Evolutionary conservation across 768 basidiomycete species (phyloP).

Genomic region (Tricholoma sp.): DNA sequence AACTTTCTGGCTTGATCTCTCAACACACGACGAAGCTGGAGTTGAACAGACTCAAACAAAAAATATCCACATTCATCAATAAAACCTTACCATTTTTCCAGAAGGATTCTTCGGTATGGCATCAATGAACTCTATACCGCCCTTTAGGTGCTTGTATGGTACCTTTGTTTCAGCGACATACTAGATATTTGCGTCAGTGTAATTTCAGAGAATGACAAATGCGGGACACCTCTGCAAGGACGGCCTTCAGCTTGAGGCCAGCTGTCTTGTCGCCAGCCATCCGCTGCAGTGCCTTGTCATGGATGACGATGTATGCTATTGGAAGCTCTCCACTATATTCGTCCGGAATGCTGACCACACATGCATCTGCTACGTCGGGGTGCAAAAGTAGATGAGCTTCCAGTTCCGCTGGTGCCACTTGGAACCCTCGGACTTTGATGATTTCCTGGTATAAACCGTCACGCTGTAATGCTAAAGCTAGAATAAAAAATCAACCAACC

Average conservation of each 20-base stretch:
- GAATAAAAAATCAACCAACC: slow-evolving; percentile 26
- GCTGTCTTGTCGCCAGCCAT: slow-evolving; percentile 28
- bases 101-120: slow-evolving; percentile 65
- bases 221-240: slow-evolving; percentile 49
- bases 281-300: slow-evolving; percentile 33
- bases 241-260: slow-evolving; percentile 34
- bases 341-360: slow-evolving; percentile 63
- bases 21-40: slow-evolving; percentile 44
- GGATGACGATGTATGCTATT: slow-evolving; percentile 60
- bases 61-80: background rate
- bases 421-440: slow-evolving; percentile 57
- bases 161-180: slow-evolving; percentile 55
- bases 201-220: background rate
- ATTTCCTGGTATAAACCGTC: slow-evolving; percentile 47
- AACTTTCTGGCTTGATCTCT: slow-evolving; percentile 41
- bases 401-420: slow-evolving; percentile 63
- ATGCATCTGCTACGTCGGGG: slow-evolving; percentile 54
- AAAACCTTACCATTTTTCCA: slow-evolving; percentile 52
- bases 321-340: slow-evolving; percentile 77
- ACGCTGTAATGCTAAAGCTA: background rate
- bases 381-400: slow-evolving; percentile 62
- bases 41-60: background rate
- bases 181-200: slow-evolving; percentile 23
- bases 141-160: slow-evolving; percentile 55
- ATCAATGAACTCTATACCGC: slow-evolving; percentile 60